Evolutionary conservation across 306 rosid genomes (phyloP).

Genomic region (Trichosanthes truncata): DNA sequence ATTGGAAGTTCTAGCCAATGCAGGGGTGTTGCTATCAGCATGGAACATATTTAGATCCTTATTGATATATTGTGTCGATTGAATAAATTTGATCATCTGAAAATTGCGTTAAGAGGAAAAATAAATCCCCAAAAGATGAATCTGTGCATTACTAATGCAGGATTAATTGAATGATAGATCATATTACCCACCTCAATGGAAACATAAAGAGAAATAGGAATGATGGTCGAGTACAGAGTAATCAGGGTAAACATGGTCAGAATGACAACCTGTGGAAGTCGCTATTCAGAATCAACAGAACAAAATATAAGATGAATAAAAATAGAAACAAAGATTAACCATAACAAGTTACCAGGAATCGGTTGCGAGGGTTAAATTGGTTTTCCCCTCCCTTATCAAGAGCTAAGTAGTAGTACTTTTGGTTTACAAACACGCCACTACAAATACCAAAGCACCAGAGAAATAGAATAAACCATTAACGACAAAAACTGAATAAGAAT

Average conservation of each 20-base stretch:
- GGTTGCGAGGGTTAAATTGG: conserved; percentile 68
- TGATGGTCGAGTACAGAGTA: conserved; percentile 83
- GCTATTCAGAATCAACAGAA: conserved; percentile 19
- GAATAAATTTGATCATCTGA: conserved; percentile 98
- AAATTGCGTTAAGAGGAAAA: conserved; percentile 12
- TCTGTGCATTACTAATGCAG: conserved; percentile 4
- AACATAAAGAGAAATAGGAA: conserved; percentile 95
- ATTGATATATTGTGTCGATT: conserved; percentile 87
- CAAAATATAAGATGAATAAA: neutral
- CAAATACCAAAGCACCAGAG: conserved; percentile 18
- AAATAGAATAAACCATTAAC: neutral
- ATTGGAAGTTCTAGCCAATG: conserved; percentile 95
- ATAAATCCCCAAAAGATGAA: conserved; percentile 13
- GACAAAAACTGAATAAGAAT: neutral
- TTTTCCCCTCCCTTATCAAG: conserved; percentile 46
- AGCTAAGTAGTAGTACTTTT: conserved; percentile 67
- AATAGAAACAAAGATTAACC: conserved; percentile 1
- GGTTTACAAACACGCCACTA: conserved; percentile 72
- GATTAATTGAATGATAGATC: neutral
- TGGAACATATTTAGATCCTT: conserved; percentile 91
- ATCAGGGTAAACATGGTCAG: conserved; percentile 91
- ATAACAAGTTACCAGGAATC: conserved; percentile 56
- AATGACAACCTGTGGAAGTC: conserved; percentile 52
- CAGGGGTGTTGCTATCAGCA: conserved; percentile 81
- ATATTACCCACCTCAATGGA: conserved; percentile 81